A percentile compares a stretch with the other conserved stretches of the same genome.
These are phyloP conservation scores for Eucalyptus polyanthemos DNA, from an alignment of 345 rosid species.

Conservation along the genomic window DNA sequence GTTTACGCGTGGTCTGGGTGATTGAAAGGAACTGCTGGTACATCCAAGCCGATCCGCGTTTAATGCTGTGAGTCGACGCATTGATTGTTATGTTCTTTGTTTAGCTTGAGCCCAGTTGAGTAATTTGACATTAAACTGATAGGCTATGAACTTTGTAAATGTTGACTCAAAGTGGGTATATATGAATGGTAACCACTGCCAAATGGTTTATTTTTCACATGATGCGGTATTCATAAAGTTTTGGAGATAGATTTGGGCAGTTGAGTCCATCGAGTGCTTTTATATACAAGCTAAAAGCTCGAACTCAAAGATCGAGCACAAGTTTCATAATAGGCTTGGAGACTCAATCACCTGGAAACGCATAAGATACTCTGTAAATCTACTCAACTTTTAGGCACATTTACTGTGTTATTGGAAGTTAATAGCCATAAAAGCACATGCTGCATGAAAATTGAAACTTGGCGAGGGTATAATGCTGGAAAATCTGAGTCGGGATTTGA, in stretches of 20 bases:
- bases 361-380: not conserved
- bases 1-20: not conserved
- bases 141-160: not conserved
- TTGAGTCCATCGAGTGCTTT: not conserved
- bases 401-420: not conserved
- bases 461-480: not conserved
- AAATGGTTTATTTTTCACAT: not conserved
- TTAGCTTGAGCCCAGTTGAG: not conserved
- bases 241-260: not conserved
- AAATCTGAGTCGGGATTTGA: not conserved
- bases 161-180: not conserved
- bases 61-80: not conserved
- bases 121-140: not conserved
- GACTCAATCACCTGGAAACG: not conserved
- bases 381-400: not conserved
- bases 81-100: not conserved
- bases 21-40: not conserved
- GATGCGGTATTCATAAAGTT: not conserved
- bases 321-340: not conserved
- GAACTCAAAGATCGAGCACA: not conserved
- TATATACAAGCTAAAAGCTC: not conserved
- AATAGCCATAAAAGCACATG: not conserved
- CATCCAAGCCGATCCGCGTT: not conserved
- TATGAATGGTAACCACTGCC: not conserved
- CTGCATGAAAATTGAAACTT: not conserved